A percentile compares a stretch with the other conserved stretches of the same genome.
Evolutionary conservation across 2,329 filamentous ascomycete genomes (phyloP).

Genomic region (Pyrenochaeta sp.): DNA sequence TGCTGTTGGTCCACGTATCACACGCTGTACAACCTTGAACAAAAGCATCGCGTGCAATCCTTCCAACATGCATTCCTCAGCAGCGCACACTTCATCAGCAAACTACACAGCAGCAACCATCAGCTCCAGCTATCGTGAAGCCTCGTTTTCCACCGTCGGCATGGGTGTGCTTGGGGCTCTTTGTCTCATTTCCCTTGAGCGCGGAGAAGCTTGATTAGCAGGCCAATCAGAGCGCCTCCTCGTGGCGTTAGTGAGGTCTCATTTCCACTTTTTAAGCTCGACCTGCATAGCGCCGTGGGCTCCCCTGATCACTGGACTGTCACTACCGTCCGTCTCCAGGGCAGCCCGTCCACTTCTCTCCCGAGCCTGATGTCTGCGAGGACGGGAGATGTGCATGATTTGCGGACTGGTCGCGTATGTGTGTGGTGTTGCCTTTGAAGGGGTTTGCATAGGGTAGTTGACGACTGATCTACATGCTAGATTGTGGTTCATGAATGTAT

Average conservation of each 20-base stretch:
- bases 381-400: slow-evolving; percentile 17
- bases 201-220: slow-evolving; percentile 28
- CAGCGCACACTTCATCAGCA: neutral
- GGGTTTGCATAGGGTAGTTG: neutral
- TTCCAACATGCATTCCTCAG: neutral
- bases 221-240: slow-evolving; percentile 31
- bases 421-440: neutral
- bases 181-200: slow-evolving; percentile 31
- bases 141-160: neutral
- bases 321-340: slow-evolving; percentile 13
- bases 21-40: neutral
- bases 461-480: neutral
- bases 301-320: slow-evolving; percentile 2
- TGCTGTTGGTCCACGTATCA: slow-evolving; percentile 9
- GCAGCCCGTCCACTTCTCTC: slow-evolving; percentile 15
- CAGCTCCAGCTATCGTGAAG: neutral
- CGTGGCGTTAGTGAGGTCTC: slow-evolving; percentile 16
- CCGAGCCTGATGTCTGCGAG: slow-evolving; percentile 13
- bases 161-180: slow-evolving; percentile 13
- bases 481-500: neutral
- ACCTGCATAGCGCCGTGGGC: slow-evolving; percentile 21
- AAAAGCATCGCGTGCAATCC: neutral
- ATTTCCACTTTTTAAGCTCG: slow-evolving; percentile 48
- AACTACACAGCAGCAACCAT: neutral
- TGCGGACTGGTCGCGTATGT: slow-evolving; percentile 13